Percentiles rank a stretch among this genome's conserved stretches.
phyloP scores from a whole-genome alignment of 805 yeast species.

The Grigorovia transvaalensis region DNA sequence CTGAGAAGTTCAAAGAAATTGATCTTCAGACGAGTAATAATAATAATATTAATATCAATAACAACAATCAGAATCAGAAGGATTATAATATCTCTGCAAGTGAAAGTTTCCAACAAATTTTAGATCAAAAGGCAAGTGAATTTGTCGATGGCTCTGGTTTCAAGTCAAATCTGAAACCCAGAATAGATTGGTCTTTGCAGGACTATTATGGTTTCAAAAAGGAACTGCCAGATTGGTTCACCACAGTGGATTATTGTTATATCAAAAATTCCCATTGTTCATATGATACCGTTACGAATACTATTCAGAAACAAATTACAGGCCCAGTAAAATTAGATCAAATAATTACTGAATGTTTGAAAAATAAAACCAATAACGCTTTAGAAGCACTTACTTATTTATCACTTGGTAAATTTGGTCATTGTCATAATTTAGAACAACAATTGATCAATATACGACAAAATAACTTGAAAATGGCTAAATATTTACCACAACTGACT shows the following conservation, averaged over 20 bases:
- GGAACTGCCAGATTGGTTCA: constrained; percentile 43
- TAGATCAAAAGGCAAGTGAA: constrained; percentile 31
- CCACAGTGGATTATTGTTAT: constrained; percentile 21
- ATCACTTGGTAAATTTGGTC: constrained; percentile 18
- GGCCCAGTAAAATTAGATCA: not conserved
- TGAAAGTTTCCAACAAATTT: constrained; percentile 25
- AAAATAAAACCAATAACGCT: constrained; percentile 3
- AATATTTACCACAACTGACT: constrained; percentile 9
- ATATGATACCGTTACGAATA: constrained; percentile 10
- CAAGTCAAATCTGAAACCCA: constrained; percentile 31
- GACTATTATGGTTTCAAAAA: constrained; percentile 29
- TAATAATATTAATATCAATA: not conserved
- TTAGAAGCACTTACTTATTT: constrained; percentile 19
- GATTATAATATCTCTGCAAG: constrained; percentile 30
- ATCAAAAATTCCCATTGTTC: constrained; percentile 9
- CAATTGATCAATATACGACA: constrained; percentile 16
- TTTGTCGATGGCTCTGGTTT: constrained; percentile 8
- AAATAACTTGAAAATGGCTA: constrained; percentile 14
- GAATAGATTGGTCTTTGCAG: constrained; percentile 33
- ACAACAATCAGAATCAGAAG: constrained; percentile 2
- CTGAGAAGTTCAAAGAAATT: not conserved
- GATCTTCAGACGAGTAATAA: not conserved
- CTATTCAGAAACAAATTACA: constrained; percentile 4
- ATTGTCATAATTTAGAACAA: constrained; percentile 3
- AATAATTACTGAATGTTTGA: constrained; percentile 2